Evolutionary conservation across 805 yeast species (phyloP), one percentile per base, ranked within the genome.

Genomic region (Ogataea polymorpha): DNA sequence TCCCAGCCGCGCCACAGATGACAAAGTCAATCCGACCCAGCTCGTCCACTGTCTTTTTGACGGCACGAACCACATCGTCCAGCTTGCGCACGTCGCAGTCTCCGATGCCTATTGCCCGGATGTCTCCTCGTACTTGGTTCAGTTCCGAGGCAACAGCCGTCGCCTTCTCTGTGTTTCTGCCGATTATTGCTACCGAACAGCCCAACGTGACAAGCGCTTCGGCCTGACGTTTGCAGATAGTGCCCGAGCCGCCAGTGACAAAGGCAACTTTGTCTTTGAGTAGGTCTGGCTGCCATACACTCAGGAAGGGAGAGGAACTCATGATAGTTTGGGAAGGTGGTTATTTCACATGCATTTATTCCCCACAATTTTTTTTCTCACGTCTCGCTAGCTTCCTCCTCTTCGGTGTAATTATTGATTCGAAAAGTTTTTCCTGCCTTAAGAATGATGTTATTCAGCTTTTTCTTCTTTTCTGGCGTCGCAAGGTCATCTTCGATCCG

Each of bases 1-100:
- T 91, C 7, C 98, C 97, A 3, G 97, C 97, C 2, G 98, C 97
- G 9, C 97, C 97, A 32, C 93, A 90, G 60, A 90, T 85, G 24
- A 90, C 95, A 60, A 63, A 86, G 65, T 90, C 97, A 44, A 90
- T 82, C 46, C 75, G 68, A 6, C 96, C 96, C 50, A 87, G 75
- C 55, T 74, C 69, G 8, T 65, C 58, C 17, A 89, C 86, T 0
- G 96, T 80, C 30, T 56, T 53, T 6, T 75, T 74, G 3, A 77
- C 96, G 0, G 96, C 96, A 4, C 53, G 56, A 14, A 66, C 71
- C 48, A 90, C 53, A n/a, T 77, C 68, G 2, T 75, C 56, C 27
- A 82, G 72, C 27, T 79, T 76, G 48, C 97, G 75, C 15, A 91
- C 98, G 59, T 90, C 98, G 17, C 83, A 75, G 37, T 71, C 72